Conservation (phyloP, 805 yeast species). For the Nakazawaea siamensis region DNA sequence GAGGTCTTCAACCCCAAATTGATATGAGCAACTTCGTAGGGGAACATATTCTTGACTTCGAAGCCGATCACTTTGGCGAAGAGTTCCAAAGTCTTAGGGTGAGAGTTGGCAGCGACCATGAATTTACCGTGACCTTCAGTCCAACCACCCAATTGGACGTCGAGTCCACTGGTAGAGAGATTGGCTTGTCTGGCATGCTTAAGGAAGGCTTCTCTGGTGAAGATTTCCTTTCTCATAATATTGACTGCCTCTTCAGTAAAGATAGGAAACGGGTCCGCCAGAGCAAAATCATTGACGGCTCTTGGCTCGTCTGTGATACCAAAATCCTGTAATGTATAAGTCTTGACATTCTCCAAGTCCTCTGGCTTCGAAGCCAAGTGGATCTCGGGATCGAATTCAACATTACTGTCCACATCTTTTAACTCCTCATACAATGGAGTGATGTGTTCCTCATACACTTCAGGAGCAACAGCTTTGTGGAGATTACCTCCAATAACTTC, state of each 20-base stretch:
- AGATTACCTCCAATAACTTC: constrained; percentile 9
- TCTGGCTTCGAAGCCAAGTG: constrained; percentile 25
- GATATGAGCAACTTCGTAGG: constrained; percentile 31
- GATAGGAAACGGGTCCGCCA: constrained; percentile 49
- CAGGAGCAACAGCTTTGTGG: constrained; percentile 5
- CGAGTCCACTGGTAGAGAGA: constrained; percentile 18
- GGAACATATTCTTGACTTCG: constrained; percentile 29
- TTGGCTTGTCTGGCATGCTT: constrained; percentile 32
- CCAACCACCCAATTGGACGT: constrained; percentile 27
- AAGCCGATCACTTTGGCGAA: constrained; percentile 31
- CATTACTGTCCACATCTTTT: constrained; percentile 4
- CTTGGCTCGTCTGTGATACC: constrained; percentile 26
- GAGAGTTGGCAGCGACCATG: constrained; percentile 30
- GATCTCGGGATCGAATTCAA: constrained; percentile 24
- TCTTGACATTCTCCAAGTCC: constrained; percentile 20
- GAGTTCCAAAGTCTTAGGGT: constrained; percentile 31
- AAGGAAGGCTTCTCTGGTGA: constrained; percentile 32
- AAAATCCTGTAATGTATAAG: constrained; percentile 26
- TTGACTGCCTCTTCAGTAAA: constrained; percentile 50
- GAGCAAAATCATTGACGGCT: constrained; percentile 30
- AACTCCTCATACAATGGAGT: constrained; percentile 6
- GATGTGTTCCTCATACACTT: constrained; percentile 4
- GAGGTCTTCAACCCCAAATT: constrained; percentile 27
- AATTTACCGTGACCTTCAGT: constrained; percentile 23
- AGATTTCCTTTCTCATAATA: constrained; percentile 44